These are phyloP conservation scores for Ulvella scutata DNA, from an alignment of 139 green algal genomes.

Conservation along the genomic window DNA sequence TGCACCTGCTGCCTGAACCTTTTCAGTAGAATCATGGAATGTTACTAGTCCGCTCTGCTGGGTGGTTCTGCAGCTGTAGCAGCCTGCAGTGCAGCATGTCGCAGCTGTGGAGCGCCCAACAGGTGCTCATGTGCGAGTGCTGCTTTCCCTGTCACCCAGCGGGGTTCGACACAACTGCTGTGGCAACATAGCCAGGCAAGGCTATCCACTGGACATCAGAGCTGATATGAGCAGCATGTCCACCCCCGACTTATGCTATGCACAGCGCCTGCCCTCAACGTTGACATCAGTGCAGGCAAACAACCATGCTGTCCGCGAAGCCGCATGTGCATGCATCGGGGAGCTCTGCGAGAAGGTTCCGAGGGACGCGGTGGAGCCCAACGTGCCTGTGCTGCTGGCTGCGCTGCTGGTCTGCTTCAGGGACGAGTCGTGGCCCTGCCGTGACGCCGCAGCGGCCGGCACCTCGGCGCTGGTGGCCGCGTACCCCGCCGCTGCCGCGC, in stretches of 20 bases:
- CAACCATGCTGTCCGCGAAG: constrained; percentile 79
- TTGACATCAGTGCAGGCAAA: constrained; percentile 53
- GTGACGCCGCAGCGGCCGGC: constrained; percentile 32
- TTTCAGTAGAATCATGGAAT: no score
- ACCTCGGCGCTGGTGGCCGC: constrained; percentile 26
- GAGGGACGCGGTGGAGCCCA: constrained; percentile 29
- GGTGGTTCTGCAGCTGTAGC: no score
- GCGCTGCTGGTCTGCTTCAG: constrained; percentile 56
- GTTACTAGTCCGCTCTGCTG: no score
- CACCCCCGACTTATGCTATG: no score
- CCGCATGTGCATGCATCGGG: constrained; percentile 78
- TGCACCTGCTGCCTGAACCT: no score
- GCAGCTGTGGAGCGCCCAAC: no score
- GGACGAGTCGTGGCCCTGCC: constrained; percentile 76
- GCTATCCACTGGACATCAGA: no score
- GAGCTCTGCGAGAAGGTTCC: constrained; percentile 79
- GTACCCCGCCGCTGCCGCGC: constrained; percentile 34
- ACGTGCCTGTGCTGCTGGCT: constrained; percentile 45
- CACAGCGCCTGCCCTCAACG: no score
- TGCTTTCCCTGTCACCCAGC: constrained; percentile 4
- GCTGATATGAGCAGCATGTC: no score
- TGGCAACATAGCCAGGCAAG: no score
- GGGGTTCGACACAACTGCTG: no score
- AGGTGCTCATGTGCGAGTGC: background rate
- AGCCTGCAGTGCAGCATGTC: no score